A percentile compares a stretch with the other conserved stretches of the same genome.
Conservation (phyloP, 1,284 basidiomycete species). For the Clitocybe nebularis region DNA sequence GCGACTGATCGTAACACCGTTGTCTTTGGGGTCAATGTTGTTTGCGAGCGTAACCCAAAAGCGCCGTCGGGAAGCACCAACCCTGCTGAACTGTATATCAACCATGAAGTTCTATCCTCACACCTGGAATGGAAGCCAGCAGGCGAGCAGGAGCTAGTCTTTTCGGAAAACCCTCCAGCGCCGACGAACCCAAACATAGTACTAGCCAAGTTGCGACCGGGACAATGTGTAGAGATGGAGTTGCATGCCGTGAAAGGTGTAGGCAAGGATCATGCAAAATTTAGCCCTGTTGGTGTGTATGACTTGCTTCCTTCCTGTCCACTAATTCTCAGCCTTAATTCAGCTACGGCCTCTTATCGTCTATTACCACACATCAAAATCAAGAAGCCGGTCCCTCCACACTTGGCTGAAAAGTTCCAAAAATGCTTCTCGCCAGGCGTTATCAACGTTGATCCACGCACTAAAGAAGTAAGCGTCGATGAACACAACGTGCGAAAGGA, state of each 20-base stretch:
- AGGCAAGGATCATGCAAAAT: constrained; percentile 98
- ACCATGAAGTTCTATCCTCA: constrained; percentile 74
- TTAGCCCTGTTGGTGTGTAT: constrained; percentile 87
- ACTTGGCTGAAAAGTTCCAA: constrained; percentile 73
- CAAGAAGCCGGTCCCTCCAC: constrained; percentile 65
- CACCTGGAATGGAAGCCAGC: constrained; percentile 82
- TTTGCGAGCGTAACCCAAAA: constrained; percentile 64
- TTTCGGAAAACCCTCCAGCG: constrained; percentile 51
- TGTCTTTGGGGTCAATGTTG: constrained; percentile 78
- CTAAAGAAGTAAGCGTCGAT: constrained; percentile 59
- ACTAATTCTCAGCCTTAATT: background rate
- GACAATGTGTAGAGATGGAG: constrained; percentile 82
- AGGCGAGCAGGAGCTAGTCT: constrained; percentile 74
- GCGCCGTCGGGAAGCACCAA: constrained; percentile 53
- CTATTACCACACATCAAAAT: constrained; percentile 87
- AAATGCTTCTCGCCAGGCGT: constrained; percentile 90
- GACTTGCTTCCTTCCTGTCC: background rate
- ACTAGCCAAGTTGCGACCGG: constrained; percentile 91
- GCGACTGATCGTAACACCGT: constrained; percentile 91
- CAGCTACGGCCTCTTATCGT: constrained; percentile 94
- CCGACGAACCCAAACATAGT: constrained; percentile 86
- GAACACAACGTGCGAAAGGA: constrained; percentile 74
- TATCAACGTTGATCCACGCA: constrained; percentile 63
- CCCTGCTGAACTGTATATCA: constrained; percentile 63
- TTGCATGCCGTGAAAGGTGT: constrained; percentile 92